Evolutionary conservation across 345 rosid genomes (phyloP).

Genomic region (Triadica sebifera): DNA sequence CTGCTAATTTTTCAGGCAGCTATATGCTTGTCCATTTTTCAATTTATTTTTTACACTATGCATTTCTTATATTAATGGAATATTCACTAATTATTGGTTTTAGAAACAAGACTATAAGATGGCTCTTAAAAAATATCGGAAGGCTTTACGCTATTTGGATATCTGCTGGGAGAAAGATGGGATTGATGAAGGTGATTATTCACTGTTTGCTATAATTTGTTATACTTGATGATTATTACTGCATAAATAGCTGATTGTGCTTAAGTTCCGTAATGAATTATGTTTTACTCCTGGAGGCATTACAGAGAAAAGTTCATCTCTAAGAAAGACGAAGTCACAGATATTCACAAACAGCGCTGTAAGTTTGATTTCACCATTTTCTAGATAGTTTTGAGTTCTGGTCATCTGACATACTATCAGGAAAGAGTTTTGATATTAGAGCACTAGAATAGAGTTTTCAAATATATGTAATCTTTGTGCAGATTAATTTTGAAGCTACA

Average conservation of each 20-base stretch:
- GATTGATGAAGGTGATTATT: constrained; percentile 71
- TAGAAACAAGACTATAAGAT: constrained; percentile 91
- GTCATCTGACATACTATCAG: neutral
- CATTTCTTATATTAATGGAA: neutral
- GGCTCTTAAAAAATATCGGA: constrained; percentile 91
- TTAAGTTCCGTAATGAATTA: constrained; percentile 3
- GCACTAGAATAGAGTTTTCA: neutral
- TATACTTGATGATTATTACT: too few relatives aligned
- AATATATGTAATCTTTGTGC: neutral
- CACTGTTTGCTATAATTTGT: neutral
- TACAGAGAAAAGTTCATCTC: constrained; percentile 66
- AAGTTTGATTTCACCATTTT: constrained; percentile 31
- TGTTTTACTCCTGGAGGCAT: constrained; percentile 16
- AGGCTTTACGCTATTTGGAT: constrained; percentile 82
- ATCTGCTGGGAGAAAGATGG: constrained; percentile 97
- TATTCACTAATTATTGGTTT: neutral
- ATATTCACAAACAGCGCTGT: constrained; percentile 91
- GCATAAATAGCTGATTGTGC: neutral
- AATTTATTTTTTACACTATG: neutral
- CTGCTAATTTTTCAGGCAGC: neutral
- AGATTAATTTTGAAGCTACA: neutral
- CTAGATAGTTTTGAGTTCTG: neutral
- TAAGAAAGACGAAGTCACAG: constrained; percentile 87
- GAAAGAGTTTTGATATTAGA: neutral
- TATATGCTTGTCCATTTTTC: neutral